Evolutionary conservation across 306 rosid species (phyloP).

Genomic region (Acacia melanoxylon): DNA sequence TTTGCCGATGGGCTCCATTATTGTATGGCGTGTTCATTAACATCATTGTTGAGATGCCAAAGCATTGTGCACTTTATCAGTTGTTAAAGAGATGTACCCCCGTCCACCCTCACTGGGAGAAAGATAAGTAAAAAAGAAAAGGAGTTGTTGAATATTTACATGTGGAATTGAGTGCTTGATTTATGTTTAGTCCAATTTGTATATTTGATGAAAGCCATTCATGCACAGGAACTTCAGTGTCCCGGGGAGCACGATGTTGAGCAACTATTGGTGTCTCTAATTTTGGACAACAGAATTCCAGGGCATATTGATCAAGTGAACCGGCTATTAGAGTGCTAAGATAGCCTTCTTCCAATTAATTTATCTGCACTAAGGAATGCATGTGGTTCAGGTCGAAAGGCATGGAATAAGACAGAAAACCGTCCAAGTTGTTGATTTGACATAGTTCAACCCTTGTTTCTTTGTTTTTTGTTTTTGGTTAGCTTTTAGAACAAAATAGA

Average conservation of each 20-base stretch:
- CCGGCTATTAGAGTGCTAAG: slow-evolving; percentile 72
- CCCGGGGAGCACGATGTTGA: slow-evolving; percentile 61
- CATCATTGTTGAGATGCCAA: too few relatives aligned
- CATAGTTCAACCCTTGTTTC: too few relatives aligned
- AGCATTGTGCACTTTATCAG: neutral
- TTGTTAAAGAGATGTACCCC: too few relatives aligned
- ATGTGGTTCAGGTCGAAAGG: neutral
- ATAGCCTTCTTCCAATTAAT: slow-evolving; percentile 24
- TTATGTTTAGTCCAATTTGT: slow-evolving; percentile 1
- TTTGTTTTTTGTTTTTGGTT: too few relatives aligned
- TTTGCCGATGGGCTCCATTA: too few relatives aligned
- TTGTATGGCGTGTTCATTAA: too few relatives aligned
- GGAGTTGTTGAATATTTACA: neutral
- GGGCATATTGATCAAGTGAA: slow-evolving; percentile 54
- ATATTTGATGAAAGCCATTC: slow-evolving; percentile 16
- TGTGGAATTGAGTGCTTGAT: neutral
- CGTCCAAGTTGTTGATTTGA: too few relatives aligned
- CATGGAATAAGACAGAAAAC: neutral
- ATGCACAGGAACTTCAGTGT: slow-evolving; percentile 49
- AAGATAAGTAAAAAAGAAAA: neutral
- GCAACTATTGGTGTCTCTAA: slow-evolving; percentile 60
- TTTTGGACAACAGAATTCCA: slow-evolving; percentile 83
- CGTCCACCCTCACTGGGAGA: neutral
- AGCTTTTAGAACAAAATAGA: too few relatives aligned
- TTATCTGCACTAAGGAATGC: neutral